A percentile compares a stretch with the other conserved stretches of the same genome.
Conservation (phyloP, 148 eudicot genomes). For the Dysphania ambrosioides region DNA sequence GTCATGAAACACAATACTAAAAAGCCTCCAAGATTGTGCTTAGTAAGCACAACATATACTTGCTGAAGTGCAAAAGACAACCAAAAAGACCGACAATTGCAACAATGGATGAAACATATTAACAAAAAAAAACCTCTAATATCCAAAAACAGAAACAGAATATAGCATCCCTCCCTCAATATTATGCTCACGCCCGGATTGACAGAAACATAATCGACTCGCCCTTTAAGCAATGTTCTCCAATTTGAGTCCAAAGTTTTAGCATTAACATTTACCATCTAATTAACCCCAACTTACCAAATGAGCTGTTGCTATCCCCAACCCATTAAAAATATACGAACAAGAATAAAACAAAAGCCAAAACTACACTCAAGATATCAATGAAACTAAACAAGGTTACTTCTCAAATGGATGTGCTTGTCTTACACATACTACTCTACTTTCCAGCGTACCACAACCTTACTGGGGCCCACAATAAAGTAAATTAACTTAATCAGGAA, state of each 20-base stretch:
- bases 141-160: neutral
- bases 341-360: neutral
- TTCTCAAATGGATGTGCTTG: neutral
- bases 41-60: neutral
- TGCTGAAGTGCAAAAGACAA: neutral
- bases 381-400: neutral
- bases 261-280: neutral
- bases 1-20: neutral
- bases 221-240: neutral
- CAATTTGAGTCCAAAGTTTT: neutral
- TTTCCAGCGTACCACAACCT: neutral
- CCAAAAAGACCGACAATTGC: neutral
- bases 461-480: constrained; percentile 8
- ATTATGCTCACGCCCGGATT: neutral
- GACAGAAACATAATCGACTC: neutral
- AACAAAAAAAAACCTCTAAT: no score
- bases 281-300: neutral
- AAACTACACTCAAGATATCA: neutral
- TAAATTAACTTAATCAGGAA: neutral
- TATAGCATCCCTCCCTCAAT: no score
- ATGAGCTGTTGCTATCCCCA: neutral
- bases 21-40: neutral
- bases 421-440: no score
- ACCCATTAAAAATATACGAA: neutral
- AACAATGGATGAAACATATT: neutral